phyloP scores from a whole-genome alignment of 306 rosid genomes.

The Quercus mongolica region DNA sequence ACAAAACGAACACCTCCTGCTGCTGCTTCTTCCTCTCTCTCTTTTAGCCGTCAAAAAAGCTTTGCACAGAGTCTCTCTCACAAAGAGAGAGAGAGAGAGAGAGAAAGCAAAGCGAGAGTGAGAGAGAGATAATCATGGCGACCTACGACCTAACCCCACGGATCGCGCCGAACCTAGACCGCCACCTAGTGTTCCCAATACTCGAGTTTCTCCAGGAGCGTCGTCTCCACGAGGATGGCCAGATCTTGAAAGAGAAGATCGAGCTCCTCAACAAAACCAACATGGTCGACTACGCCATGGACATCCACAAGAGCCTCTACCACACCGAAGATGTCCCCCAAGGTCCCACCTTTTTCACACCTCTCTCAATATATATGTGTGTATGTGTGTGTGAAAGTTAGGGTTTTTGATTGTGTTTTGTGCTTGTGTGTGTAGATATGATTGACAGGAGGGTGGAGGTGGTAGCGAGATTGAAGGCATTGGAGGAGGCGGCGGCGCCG shows the following conservation, averaged over 20 bases:
- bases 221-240: slow-evolving; percentile 59
- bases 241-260: slow-evolving; percentile 83
- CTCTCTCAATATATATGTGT: background rate
- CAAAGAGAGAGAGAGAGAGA: no score
- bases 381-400: background rate
- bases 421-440: slow-evolving; percentile 30
- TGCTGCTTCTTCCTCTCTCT: no score
- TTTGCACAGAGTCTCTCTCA: no score
- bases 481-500: slow-evolving; percentile 88
- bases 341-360: slow-evolving; percentile 10
- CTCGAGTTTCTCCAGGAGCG: slow-evolving; percentile 89
- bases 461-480: slow-evolving; percentile 46
- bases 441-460: slow-evolving; percentile 52
- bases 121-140: slow-evolving; percentile 48
- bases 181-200: slow-evolving; percentile 84
- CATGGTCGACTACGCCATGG: slow-evolving; percentile 98
- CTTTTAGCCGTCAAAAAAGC: no score
- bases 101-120: background rate
- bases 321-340: slow-evolving; percentile 88
- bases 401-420: background rate
- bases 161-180: slow-evolving; percentile 77
- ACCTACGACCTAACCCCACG: slow-evolving; percentile 78
- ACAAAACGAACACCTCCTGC: no score
- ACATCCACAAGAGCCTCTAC: slow-evolving; percentile 83
- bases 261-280: slow-evolving; percentile 86